Conservation (phyloP, 2,329 filamentous ascomycete species). For the Akanthomyces lecanii region DNA sequence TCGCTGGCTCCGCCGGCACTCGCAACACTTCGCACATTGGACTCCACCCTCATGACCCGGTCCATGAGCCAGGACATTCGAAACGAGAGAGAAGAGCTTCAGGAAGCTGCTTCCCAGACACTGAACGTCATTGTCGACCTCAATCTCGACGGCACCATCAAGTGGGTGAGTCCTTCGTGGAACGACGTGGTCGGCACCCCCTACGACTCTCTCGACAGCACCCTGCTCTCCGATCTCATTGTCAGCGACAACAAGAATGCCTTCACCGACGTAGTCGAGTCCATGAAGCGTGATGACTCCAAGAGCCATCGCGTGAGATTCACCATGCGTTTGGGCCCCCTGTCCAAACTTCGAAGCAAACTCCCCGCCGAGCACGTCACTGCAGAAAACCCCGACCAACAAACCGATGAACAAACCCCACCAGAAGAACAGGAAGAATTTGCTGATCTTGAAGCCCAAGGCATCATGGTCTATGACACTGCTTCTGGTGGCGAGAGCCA, state of each 20-base stretch:
- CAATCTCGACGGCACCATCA: constrained; percentile 81
- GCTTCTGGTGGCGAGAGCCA: constrained; percentile 83
- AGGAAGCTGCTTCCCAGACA: constrained; percentile 92
- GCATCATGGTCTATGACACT: constrained; percentile 96
- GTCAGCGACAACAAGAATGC: constrained; percentile 71
- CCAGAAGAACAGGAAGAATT: constrained; percentile 31
- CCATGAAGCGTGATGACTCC: constrained; percentile 88
- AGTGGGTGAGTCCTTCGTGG: constrained; percentile 98
- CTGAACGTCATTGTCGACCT: constrained; percentile 95
- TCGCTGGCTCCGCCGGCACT: constrained; percentile 51
- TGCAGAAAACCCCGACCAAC: constrained; percentile 32
- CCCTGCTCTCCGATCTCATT: constrained; percentile 74
- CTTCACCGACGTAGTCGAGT: constrained; percentile 80
- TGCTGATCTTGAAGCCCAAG: constrained; percentile 87
- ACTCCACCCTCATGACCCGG: constrained; percentile 53
- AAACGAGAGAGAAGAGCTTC: constrained; percentile 88
- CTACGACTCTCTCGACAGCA: constrained; percentile 68
- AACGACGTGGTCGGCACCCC: constrained; percentile 82
- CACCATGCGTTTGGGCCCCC: constrained; percentile 63
- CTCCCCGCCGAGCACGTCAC: constrained; percentile 37
- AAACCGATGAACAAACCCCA: constrained; percentile 34
- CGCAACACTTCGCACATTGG: constrained; percentile 47
- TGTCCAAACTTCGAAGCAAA: constrained; percentile 58
- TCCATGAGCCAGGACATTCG: constrained; percentile 84
- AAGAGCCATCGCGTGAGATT: constrained; percentile 88